These are phyloP conservation scores for Candida methanosorbosa DNA, from an alignment of 805 yeast species.

Conservation along the genomic window DNA sequence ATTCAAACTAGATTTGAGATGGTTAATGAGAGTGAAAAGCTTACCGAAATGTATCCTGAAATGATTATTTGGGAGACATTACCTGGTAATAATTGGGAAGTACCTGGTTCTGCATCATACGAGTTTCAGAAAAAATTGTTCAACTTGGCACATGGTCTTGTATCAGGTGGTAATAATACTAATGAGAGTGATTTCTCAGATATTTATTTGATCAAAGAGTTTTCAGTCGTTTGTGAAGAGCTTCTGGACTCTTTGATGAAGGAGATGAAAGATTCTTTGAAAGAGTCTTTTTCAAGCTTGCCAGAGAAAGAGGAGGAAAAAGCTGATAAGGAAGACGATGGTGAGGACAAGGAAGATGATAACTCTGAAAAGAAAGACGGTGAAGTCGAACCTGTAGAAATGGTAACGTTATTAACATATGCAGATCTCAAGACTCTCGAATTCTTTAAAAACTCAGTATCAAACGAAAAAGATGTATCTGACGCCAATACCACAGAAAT, in stretches of 20 bases:
- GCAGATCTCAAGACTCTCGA: constrained; percentile 5
- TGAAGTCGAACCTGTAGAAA: not conserved
- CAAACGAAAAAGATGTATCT: too few relatives aligned
- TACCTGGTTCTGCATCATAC: constrained; percentile 17
- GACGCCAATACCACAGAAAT: too few relatives aligned
- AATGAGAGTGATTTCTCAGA: constrained; percentile 20
- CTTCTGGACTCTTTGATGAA: constrained; percentile 9
- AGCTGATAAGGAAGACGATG: not conserved
- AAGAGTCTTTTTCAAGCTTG: too few relatives aligned
- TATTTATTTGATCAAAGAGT: constrained; percentile 14
- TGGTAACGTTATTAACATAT: constrained; percentile 5
- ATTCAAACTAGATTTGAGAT: not conserved
- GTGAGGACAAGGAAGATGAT: not conserved
- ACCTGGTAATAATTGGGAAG: constrained; percentile 2
- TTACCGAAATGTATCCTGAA: too few relatives aligned
- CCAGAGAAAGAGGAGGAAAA: not conserved
- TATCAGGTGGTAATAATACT: constrained; percentile 2
- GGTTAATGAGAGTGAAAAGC: too few relatives aligned
- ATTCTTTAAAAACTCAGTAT: constrained; percentile 2
- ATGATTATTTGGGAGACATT: not conserved
- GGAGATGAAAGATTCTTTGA: not conserved
- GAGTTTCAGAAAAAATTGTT: constrained; percentile 14
- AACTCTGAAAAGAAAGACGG: not conserved
- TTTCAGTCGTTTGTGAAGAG: constrained; percentile 6
- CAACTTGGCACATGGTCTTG: constrained; percentile 9